These are phyloP conservation scores for Lentinula sp. DNA, from an alignment of 768 basidiomycete species.

Conservation along the genomic window DNA sequence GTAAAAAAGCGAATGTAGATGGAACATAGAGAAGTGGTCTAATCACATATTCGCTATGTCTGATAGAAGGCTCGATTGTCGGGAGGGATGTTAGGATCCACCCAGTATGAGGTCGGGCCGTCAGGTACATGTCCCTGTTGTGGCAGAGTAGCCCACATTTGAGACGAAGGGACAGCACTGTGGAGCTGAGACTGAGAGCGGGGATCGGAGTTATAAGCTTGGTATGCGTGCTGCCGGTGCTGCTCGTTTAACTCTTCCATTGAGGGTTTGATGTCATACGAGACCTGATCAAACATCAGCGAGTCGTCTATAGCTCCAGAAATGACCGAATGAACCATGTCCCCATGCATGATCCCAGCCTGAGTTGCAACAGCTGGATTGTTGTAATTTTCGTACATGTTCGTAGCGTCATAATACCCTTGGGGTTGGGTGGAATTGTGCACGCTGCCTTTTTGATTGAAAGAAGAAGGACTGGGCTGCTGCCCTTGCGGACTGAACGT, in stretches of 20 bases:
- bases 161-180: background rate
- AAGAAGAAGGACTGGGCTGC: background rate
- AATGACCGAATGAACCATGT: background rate
- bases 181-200: background rate
- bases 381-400: background rate
- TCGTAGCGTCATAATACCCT: background rate
- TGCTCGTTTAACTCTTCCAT: slow-evolving; percentile 4
- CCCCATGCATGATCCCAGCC: background rate
- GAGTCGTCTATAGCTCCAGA: background rate
- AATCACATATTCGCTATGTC: background rate
- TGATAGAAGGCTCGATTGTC: background rate
- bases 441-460: background rate
- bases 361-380: background rate
- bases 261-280: slow-evolving; percentile 6
- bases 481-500: background rate
- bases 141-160: background rate
- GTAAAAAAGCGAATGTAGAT: background rate
- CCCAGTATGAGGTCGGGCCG: background rate
- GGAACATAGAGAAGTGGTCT: background rate
- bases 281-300: slow-evolving; percentile 1
- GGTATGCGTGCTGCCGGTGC: background rate
- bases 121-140: background rate
- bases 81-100: background rate
- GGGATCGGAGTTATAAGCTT: background rate
- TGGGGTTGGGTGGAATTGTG: background rate